Evolutionary conservation across 441 rosid species (phyloP).

Genomic region (Arabidopsis lyrata): DNA sequence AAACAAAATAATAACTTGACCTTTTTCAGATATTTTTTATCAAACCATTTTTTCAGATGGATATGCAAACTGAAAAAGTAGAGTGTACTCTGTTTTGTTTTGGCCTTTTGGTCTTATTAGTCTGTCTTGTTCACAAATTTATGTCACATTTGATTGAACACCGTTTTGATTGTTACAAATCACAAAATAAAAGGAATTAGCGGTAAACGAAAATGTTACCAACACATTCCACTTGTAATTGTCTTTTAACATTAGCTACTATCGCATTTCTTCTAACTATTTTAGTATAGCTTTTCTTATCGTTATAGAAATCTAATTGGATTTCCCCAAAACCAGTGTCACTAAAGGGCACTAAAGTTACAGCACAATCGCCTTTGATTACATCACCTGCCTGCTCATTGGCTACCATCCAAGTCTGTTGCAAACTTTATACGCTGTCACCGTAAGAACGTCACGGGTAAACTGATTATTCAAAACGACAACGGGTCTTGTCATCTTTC

Average conservation of each 20-base stretch:
- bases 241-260: too few species aligned
- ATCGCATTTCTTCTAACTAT: neutral
- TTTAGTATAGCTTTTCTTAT: neutral
- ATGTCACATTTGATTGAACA: neutral
- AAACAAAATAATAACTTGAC: too few species aligned
- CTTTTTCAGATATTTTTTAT: too few species aligned
- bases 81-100: neutral
- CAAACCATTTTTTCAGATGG: neutral
- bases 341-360: constrained; percentile 27
- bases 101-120: constrained; percentile 4
- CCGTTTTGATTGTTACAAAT: too few species aligned
- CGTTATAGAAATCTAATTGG: too few species aligned
- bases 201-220: too few species aligned
- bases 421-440: constrained; percentile 15
- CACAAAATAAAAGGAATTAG: too few species aligned
- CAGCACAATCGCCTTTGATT: neutral
- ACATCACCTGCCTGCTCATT: constrained; percentile 27
- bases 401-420: constrained; percentile 19
- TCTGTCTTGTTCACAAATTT: neutral
- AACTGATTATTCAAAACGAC: neutral
- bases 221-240: too few species aligned
- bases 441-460: constrained; percentile 1
- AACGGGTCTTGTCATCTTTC: neutral
- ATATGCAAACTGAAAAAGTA: neutral
- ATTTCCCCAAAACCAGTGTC: constrained; percentile 20